These are phyloP conservation scores for Chlamydomonas reinhardtii DNA, from an alignment of 163 green algal genomes.

Conservation along the genomic window DNA sequence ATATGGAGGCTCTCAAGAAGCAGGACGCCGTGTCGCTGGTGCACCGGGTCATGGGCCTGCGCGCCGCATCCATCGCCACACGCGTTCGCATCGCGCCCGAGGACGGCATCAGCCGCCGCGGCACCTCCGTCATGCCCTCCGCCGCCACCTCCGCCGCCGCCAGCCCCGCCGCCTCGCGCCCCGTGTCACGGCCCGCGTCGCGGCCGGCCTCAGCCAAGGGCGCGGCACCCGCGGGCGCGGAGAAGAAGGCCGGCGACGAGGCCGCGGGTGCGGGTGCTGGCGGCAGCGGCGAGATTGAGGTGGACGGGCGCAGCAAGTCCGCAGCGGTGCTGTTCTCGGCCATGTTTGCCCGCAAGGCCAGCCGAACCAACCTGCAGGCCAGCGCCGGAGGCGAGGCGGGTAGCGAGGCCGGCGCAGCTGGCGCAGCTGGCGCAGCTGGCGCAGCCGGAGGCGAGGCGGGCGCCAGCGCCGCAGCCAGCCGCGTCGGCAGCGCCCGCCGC, in stretches of 20 bases:
- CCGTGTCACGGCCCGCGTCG: constrained; percentile 5
- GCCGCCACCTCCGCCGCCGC: neutral
- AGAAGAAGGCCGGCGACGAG: neutral
- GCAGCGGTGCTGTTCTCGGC: neutral
- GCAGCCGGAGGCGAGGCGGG: neutral
- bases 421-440: neutral
- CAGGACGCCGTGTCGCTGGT: constrained; percentile 27
- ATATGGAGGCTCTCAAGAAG: constrained; percentile 14
- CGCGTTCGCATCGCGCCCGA: constrained; percentile 33
- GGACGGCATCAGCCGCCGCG: constrained; percentile 13
- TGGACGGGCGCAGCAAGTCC: neutral
- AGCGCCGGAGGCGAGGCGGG: no score
- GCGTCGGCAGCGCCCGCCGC: constrained; percentile 11
- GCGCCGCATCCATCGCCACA: constrained; percentile 3
- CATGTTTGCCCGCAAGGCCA: neutral
- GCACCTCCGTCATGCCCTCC: neutral
- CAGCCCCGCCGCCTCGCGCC: neutral
- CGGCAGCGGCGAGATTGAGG: neutral
- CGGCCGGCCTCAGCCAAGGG: neutral
- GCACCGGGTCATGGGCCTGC: constrained; percentile 36
- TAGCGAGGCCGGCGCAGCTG: no score
- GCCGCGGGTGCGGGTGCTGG: neutral
- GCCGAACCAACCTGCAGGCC: neutral
- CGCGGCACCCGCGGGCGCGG: no score
- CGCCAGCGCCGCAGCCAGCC: neutral